Evolutionary conservation across 371 early-diverging fungal species (phyloP), one percentile per base, ranked within the genome.

Genomic region (Zancudomyces culisetae): DNA sequence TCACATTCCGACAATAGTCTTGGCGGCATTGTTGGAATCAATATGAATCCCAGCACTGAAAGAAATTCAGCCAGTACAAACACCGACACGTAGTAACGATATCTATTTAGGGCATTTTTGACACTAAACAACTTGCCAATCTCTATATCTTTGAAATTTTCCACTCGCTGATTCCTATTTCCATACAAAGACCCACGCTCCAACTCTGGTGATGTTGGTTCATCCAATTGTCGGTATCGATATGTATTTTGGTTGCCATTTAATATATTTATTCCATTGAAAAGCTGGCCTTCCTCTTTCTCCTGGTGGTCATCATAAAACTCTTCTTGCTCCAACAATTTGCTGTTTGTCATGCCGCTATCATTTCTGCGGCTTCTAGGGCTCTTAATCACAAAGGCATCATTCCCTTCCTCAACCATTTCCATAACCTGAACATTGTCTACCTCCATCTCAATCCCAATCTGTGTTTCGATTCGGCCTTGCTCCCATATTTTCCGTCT

Each of bases 21-120:
- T 50, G 66, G 66, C 42, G 66, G 66, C 66, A 66, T 66, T 19
- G 63, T 59, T n/a, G 66, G 66, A 15, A 63, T 40, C 12, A 66
- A 55, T 26, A 66, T 52, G 47, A 64, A 66, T 45, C 66, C 66
- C 27, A 66, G 39, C 51, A 66, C 60, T 18, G 67, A 39, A 20
- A 66, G 27, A 61, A 60, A 66, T 27, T 61, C 60, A 39, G 61
- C 42, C 47, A 66, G 54, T 27, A 66, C 58, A 60, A 60, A 66
- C 45, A 66, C 55, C 28, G 66, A 47, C 24, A 60, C 60, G 54
- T 66, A 52, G 59, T 66, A 66, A 51, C 66, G 57, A 56, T 66
- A 66, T 35, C 35, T 6, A 10, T 35, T 35, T 6, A 35, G 15
- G 6, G 35, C 35, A 6, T 6, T 35, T 35, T 6, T 10, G 10